These are phyloP conservation scores for Petunia hybrid DNA, from an alignment of 305 asterid species.

Conservation along the genomic window DNA sequence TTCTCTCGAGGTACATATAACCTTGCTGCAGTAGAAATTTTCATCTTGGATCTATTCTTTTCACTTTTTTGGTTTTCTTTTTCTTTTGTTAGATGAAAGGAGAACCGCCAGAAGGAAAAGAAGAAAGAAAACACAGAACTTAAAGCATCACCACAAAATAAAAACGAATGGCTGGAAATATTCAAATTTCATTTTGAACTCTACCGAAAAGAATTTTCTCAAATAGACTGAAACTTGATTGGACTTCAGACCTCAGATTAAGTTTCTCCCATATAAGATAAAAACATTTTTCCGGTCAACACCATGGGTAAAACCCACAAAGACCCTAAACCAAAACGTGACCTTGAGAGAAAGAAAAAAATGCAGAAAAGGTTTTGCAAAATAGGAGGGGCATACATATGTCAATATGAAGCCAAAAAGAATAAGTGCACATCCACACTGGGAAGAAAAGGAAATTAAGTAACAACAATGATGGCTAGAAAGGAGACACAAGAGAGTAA, in stretches of 20 bases:
- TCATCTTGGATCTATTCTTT: background rate
- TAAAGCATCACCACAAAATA: background rate
- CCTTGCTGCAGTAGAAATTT: background rate
- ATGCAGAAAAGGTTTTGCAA: background rate
- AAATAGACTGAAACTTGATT: too few species aligned
- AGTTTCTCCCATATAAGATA: background rate
- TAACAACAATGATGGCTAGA: background rate
- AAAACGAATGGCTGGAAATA: background rate
- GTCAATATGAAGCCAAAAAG: background rate
- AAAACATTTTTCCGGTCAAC: background rate
- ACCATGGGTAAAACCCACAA: background rate
- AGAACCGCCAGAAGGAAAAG: background rate
- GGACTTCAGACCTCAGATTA: background rate
- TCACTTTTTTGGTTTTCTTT: background rate
- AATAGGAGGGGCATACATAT: background rate
- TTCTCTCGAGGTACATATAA: background rate
- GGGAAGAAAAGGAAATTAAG: background rate
- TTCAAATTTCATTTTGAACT: background rate
- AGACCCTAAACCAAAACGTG: background rate
- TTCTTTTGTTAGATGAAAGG: background rate
- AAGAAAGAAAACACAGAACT: background rate
- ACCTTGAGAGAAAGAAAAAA: background rate
- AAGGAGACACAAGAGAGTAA: background rate
- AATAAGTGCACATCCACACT: background rate
- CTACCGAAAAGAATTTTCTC: background rate